A percentile compares a stretch with the other conserved stretches of the same genome.
Conservation (phyloP, 129 eudicot genomes). For the Apium graveolens region DNA sequence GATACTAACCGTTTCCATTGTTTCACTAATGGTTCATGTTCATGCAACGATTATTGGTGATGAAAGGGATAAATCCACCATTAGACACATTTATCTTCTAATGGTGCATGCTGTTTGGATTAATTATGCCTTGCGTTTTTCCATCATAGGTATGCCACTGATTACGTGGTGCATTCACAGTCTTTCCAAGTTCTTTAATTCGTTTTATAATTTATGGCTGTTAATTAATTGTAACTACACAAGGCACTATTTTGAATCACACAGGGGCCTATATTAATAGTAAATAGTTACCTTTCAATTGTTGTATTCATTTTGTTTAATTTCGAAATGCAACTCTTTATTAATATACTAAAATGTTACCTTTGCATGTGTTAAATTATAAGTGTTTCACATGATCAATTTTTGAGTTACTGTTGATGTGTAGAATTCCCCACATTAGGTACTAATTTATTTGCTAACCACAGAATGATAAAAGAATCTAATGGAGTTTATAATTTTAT, state of each 20-base stretch:
- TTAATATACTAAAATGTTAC: background rate
- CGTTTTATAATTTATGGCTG: background rate
- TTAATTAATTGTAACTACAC: background rate
- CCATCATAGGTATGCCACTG: background rate
- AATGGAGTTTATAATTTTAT: background rate
- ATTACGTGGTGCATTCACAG: background rate
- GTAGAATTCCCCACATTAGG: background rate
- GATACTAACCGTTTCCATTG: slow-evolving; percentile 78
- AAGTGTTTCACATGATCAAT: background rate
- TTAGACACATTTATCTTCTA: background rate
- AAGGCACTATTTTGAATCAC: background rate
- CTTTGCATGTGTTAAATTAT: background rate
- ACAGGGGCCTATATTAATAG: background rate
- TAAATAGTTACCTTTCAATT: background rate
- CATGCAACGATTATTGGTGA: slow-evolving; percentile 88
- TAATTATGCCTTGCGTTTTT: background rate
- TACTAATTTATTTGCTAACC: background rate
- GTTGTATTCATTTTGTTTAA: background rate
- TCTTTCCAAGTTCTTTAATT: background rate
- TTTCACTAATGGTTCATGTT: slow-evolving; percentile 73
- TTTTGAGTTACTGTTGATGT: background rate
- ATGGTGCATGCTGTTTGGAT: background rate
- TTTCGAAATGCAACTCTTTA: background rate
- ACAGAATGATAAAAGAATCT: background rate
- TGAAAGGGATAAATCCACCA: background rate